Evolutionary conservation across 2,329 filamentous ascomycete species (phyloP), one percentile per base, ranked within the genome.

Genomic region (Fusarium foetens): DNA sequence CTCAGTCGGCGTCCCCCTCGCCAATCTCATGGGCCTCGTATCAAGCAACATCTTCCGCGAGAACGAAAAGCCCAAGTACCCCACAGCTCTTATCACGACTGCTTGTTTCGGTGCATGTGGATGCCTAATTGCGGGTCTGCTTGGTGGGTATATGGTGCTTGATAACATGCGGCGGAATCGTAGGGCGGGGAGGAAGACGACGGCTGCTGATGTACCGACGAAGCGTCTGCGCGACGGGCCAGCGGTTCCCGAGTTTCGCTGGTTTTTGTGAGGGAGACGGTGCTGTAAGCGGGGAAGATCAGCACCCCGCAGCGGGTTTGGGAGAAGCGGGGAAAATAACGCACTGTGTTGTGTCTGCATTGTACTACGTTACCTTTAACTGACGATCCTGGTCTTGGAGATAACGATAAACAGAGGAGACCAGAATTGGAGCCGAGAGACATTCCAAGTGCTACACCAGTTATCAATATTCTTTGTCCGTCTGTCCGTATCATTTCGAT

Each of bases 41-140:
- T 86, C 85, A 13, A 89, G 86, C 63, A 93, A 93, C 71, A 92
- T 93, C 70, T 94, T 93, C 81, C 85, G 87, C 3, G 82, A 85
- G 27, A 81, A 89, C 63, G 89, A 92, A 71, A 87, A 86, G 10
- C 91, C 91, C 0, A 89, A 91, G 71, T 93, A 93, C 75, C 86
- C 89, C 57, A 90, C 83, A 1, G 91, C 92, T 0, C 78, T 93
- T 45, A 86, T 89, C 38, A 93, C 90, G 0, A 92, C 89, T 3
- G 90, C 90, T 3, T 84, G 85, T 0, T 92, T 92, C 80, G 91
- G 91, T 0, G 91, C 86, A 0, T 83, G 83, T 0, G 92, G 92
- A 0, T 85, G 86, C 8, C 66, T 88, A 1, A 79, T 91, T 60
- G 88, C 91, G 0, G 80, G 85, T 4, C 58, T 83, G 4, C 75